Conservation (phyloP, 805 yeast genomes). For the Starmerella geochares region DNA sequence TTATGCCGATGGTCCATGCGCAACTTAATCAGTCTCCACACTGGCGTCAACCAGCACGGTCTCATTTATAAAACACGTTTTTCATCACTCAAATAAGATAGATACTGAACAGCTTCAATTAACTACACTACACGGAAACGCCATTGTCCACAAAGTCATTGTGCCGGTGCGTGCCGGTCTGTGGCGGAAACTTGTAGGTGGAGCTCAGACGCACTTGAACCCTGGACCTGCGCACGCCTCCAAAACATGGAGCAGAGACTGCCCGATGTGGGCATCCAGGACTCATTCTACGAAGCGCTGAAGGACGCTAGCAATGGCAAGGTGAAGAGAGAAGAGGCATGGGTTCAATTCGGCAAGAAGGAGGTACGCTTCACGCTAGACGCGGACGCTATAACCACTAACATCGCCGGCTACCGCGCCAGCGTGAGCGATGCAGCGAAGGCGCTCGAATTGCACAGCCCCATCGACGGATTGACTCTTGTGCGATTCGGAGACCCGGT, state of each 20-base stretch:
- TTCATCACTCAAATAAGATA: too few relatives aligned
- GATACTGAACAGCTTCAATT: too few relatives aligned
- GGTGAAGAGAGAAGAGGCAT: slow-evolving; percentile 33
- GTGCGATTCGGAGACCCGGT: slow-evolving; percentile 8
- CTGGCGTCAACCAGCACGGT: too few relatives aligned
- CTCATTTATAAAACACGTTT: too few relatives aligned
- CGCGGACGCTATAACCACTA: slow-evolving; percentile 15
- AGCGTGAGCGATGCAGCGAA: slow-evolving; percentile 16
- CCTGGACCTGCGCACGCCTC: neutral
- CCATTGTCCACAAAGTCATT: too few relatives aligned
- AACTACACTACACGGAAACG: too few relatives aligned
- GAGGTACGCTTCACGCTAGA: slow-evolving; percentile 18
- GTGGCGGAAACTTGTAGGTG: too few relatives aligned
- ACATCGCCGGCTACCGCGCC: slow-evolving; percentile 17
- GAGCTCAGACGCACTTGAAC: neutral
- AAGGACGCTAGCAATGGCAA: slow-evolving; percentile 31
- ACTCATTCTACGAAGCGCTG: slow-evolving; percentile 38
- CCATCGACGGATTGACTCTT: neutral
- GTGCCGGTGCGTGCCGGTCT: too few relatives aligned
- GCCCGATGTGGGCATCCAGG: slow-evolving; percentile 35
- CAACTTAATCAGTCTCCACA: too few relatives aligned
- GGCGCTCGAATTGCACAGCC: slow-evolving; percentile 17
- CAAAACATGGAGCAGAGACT: neutral
- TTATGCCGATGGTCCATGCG: too few relatives aligned
- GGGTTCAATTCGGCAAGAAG: slow-evolving; percentile 31